Percentiles rank a stretch among this genome's conserved stretches.
Conservation (phyloP, 352 stramenopile species). For the Phytophthora syringae region DNA sequence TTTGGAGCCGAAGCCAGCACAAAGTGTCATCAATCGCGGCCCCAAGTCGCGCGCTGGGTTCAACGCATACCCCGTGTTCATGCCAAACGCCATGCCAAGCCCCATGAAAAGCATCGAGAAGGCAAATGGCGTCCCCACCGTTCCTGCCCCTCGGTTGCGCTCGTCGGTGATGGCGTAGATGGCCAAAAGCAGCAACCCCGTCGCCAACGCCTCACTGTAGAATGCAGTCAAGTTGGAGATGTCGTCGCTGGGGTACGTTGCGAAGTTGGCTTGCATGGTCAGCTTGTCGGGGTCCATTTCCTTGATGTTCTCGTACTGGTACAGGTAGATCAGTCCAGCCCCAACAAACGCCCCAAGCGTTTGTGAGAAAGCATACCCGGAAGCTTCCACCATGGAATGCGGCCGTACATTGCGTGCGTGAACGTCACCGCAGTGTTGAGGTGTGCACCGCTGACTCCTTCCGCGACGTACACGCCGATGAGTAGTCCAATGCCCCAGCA, state of each 20-base stretch:
- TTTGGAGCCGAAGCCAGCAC: conserved; percentile 56
- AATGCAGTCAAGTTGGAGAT: conserved; percentile 57
- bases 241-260: conserved; percentile 49
- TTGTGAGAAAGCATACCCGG: conserved; percentile 48
- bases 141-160: conserved; percentile 46
- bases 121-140: conserved; percentile 43
- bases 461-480: conserved; percentile 53
- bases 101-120: conserved; percentile 61
- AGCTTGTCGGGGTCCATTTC: conserved; percentile 45
- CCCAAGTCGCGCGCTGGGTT: conserved; percentile 59
- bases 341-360: conserved; percentile 49
- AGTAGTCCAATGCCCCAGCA: conserved; percentile 70
- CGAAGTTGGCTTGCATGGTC: conserved; percentile 47
- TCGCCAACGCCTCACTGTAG: conserved; percentile 60
- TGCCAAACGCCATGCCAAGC: conserved; percentile 65
- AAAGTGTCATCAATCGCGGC: conserved; percentile 48
- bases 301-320: conserved; percentile 54
- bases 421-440: conserved; percentile 63
- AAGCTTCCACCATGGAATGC: conserved; percentile 55
- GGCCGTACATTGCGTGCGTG: conserved; percentile 52
- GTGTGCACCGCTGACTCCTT: conserved; percentile 57
- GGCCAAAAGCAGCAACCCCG: conserved; percentile 50
- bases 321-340: conserved; percentile 45
- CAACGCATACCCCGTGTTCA: no score
- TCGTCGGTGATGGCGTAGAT: conserved; percentile 65